Evolutionary conservation across 768 basidiomycete species (phyloP).

Genomic region (Mrakia blollopis): DNA sequence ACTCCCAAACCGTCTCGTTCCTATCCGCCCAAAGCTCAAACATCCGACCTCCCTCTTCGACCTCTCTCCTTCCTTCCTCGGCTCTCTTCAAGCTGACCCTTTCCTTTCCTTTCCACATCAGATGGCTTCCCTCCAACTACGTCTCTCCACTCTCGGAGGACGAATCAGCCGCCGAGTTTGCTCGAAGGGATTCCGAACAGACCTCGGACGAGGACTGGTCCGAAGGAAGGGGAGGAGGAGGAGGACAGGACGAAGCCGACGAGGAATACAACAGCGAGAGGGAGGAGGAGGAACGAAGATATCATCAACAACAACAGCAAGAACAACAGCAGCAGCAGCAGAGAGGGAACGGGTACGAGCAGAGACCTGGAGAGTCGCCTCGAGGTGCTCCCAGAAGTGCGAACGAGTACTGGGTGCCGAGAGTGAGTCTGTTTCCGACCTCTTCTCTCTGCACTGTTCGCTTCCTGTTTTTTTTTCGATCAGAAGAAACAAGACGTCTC

Average conservation of each 20-base stretch:
- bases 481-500: not conserved
- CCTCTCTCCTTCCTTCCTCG: too few species aligned
- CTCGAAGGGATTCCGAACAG: conserved; percentile 28
- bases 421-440: conserved; percentile 36
- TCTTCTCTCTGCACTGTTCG: not conserved
- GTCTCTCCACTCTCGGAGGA: conserved; percentile 62
- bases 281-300: not conserved
- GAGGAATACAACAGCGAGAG: conserved; percentile 1
- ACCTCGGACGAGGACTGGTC: not conserved
- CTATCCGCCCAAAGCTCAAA: too few species aligned
- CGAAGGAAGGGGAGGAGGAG: not conserved
- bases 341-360: not conserved
- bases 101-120: not conserved
- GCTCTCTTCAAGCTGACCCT: not conserved
- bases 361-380: not conserved
- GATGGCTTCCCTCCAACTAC: conserved; percentile 96
- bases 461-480: not conserved
- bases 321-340: not conserved
- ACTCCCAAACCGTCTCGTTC: too few species aligned
- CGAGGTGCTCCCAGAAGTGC: not conserved
- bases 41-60: too few species aligned
- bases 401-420: conserved; percentile 82
- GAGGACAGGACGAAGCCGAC: not conserved
- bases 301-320: not conserved
- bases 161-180: not conserved